Evolutionary conservation across 2,329 filamentous ascomycete genomes (phyloP).

Genomic region (Epicoccum sorghinum): DNA sequence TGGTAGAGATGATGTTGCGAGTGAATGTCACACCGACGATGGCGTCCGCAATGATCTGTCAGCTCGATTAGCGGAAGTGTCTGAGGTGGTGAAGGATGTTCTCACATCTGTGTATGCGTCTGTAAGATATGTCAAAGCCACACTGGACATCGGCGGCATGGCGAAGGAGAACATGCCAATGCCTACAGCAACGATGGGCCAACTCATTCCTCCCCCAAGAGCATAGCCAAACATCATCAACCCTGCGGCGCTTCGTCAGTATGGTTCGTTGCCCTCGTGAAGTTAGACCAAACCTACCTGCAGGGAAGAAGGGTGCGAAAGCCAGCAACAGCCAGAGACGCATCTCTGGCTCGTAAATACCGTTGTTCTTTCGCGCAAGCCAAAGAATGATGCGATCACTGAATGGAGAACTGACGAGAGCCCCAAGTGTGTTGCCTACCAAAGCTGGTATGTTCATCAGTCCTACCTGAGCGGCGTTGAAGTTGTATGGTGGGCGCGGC

Average conservation of each 20-base stretch:
- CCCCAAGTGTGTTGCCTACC: conserved; percentile 44
- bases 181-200: conserved; percentile 18
- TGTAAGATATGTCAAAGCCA: conserved; percentile 49
- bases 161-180: conserved; percentile 15
- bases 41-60: conserved; percentile 53
- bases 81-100: not conserved
- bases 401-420: conserved; percentile 36
- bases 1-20: conserved; percentile 53
- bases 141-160: conserved; percentile 17
- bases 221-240: conserved; percentile 15
- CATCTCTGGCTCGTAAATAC: conserved; percentile 60
- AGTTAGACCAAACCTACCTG: not conserved
- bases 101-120: conserved; percentile 35
- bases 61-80: not conserved
- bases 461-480: conserved; percentile 47
- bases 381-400: conserved; percentile 45
- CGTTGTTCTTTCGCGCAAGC: conserved; percentile 54
- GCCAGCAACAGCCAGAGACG: conserved; percentile 42
- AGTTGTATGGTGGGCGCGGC: conserved; percentile 47
- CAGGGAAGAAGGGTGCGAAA: conserved; percentile 18
- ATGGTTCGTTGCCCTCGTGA: not conserved
- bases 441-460: conserved; percentile 48
- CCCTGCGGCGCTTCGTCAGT: not conserved
- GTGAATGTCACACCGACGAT: conserved; percentile 54
- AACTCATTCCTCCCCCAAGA: conserved; percentile 10